phyloP scores from a whole-genome alignment of 2,329 filamentous ascomycete genomes.

The Ilyonectria sp. region DNA sequence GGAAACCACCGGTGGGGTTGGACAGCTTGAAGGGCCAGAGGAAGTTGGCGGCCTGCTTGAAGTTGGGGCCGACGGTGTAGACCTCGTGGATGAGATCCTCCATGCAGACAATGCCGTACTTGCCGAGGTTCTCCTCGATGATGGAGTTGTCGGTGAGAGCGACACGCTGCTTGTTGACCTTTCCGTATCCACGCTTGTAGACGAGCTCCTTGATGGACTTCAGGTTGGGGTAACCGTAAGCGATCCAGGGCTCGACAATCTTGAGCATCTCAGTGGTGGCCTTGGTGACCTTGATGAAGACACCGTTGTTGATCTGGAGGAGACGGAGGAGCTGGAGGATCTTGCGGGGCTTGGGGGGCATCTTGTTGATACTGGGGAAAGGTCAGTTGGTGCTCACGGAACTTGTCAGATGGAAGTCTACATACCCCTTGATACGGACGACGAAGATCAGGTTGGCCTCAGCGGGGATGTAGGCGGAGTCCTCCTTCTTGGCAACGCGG shows the following conservation, averaged over 20 bases:
- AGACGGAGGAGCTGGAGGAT: conserved; percentile 99
- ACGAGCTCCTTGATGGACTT: conserved; percentile 99
- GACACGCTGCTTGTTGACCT: conserved; percentile 98
- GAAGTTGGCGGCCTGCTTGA: conserved; percentile 99
- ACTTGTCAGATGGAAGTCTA: conserved; percentile 18
- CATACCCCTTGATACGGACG: conserved; percentile 97
- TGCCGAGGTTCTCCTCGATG: conserved; percentile 96
- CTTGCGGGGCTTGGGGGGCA: conserved; percentile 99
- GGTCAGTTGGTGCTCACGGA: conserved; percentile 9
- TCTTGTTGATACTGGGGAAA: conserved; percentile 96
- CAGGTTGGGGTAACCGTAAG: conserved; percentile 99
- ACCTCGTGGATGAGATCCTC: conserved; percentile 99
- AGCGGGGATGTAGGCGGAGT: conserved; percentile 93
- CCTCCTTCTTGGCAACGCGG: conserved; percentile 91
- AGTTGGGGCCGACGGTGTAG: conserved; percentile 98
- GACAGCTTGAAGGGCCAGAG: conserved; percentile 99
- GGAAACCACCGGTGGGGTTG: conserved; percentile 98
- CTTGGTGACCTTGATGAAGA: conserved; percentile 98
- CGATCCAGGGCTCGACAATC: conserved; percentile 98
- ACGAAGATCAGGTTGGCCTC: conserved; percentile 98
- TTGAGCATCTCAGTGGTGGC: conserved; percentile 97
- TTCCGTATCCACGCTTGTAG: conserved; percentile 99
- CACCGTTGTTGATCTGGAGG: conserved; percentile 99
- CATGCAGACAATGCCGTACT: conserved; percentile 99
- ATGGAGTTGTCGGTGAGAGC: conserved; percentile 97